These are phyloP conservation scores for Plasmodium billcollinsi DNA, from an alignment of 169 alveolate species.

Conservation along the genomic window DNA sequence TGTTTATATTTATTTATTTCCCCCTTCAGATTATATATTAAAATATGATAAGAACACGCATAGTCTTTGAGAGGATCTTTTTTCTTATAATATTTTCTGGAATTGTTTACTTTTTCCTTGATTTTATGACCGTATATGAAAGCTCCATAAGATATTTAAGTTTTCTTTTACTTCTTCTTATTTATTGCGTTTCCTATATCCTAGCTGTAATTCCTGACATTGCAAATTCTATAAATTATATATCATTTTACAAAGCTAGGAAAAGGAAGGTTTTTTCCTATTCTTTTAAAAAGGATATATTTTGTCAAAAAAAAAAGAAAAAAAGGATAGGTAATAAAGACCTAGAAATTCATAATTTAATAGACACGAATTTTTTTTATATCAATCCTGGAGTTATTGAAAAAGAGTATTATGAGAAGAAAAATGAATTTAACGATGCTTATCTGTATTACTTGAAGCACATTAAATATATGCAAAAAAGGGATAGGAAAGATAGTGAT, in stretches of 20 bases:
- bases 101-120: slow-evolving; percentile 18
- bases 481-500: too few relatives aligned
- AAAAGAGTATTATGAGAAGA: not conserved
- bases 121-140: slow-evolving; percentile 47
- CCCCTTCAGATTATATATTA: not conserved
- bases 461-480: not conserved
- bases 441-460: too few relatives aligned
- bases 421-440: not conserved
- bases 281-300: slow-evolving; percentile 19
- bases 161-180: slow-evolving; percentile 17
- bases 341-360: slow-evolving; percentile 12
- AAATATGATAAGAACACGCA: slow-evolving; percentile 15
- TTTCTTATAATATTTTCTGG: slow-evolving; percentile 20
- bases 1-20: slow-evolving; percentile 9
- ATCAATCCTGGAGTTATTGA: slow-evolving; percentile 23
- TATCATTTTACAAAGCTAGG: slow-evolving; percentile 38
- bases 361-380: slow-evolving; percentile 42
- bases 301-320: slow-evolving; percentile 15
- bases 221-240: slow-evolving; percentile 35
- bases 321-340: slow-evolving; percentile 5
- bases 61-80: slow-evolving; percentile 19
- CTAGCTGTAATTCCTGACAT: slow-evolving; percentile 40
- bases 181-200: slow-evolving; percentile 23
- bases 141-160: slow-evolving; percentile 17
- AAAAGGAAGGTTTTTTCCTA: slow-evolving; percentile 25